Conservation (phyloP, 2,329 filamentous ascomycete species). For the Beauveria medogensis region DNA sequence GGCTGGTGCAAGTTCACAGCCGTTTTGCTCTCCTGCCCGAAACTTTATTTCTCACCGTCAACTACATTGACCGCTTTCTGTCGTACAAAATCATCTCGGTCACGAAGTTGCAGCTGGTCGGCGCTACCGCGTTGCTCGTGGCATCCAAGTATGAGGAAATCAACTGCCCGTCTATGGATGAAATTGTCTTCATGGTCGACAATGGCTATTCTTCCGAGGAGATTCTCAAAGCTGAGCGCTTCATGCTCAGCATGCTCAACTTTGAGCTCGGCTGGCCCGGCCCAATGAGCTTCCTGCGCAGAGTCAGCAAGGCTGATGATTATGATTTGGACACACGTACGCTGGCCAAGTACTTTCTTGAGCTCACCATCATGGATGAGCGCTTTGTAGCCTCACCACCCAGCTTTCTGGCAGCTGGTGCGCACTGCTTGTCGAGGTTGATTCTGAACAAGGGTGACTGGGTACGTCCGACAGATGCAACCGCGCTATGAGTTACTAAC, state of each 20-base stretch:
- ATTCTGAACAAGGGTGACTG: conserved; percentile 89
- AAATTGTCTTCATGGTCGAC: conserved; percentile 99
- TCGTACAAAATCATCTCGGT: conserved; percentile 92
- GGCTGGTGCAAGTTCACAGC: conserved; percentile 91
- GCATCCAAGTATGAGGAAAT: conserved; percentile 99
- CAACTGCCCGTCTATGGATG: conserved; percentile 87
- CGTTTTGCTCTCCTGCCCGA: conserved; percentile 88
- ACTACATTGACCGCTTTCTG: conserved; percentile 95
- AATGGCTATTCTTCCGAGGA: conserved; percentile 81
- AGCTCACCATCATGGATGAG: conserved; percentile 96
- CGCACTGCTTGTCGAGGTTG: conserved; percentile 82
- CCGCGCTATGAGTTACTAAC: conserved; percentile 25
- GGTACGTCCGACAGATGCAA: conserved; percentile 49
- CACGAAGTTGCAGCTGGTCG: conserved; percentile 90
- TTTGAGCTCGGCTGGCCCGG: conserved; percentile 98
- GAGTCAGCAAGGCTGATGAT: conserved; percentile 97
- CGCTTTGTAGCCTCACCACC: conserved; percentile 87
- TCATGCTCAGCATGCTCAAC: conserved; percentile 94
- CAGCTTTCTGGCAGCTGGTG: conserved; percentile 83
- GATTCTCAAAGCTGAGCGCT: conserved; percentile 92
- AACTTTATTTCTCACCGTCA: conserved; percentile 89
- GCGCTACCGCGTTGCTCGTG: conserved; percentile 89
- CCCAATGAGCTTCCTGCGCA: conserved; percentile 93
- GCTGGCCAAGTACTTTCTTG: conserved; percentile 94
- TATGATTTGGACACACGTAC: conserved; percentile 95